phyloP scores from a whole-genome alignment of 192 early-diverging fungal species.

The Backusella parvicylindrica region DNA sequence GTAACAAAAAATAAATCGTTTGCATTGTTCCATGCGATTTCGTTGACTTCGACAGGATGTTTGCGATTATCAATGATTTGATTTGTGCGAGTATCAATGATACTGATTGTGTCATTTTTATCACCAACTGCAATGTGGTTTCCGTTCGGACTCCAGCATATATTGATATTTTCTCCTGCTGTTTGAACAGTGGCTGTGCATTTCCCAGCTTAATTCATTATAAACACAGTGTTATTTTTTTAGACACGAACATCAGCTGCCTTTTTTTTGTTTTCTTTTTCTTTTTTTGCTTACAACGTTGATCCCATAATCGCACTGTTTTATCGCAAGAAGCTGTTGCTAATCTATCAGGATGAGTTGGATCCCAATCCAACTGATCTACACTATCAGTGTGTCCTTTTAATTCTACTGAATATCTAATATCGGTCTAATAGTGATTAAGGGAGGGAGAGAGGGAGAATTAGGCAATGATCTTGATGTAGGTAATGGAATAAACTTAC shows the following conservation, averaged over 20 bases:
- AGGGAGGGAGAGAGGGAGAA: background rate
- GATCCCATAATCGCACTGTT: conserved; percentile 80
- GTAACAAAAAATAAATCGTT: conserved; percentile 75
- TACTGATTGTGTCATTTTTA: conserved; percentile 75
- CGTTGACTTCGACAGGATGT: conserved; percentile 68
- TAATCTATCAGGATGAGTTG: conserved; percentile 62
- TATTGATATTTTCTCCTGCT: conserved; percentile 81
- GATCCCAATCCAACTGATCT: conserved; percentile 79
- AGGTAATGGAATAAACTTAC: conserved; percentile 23
- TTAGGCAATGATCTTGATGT: background rate
- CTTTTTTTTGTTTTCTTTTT: background rate
- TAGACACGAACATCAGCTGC: background rate
- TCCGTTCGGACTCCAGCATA: conserved; percentile 80
- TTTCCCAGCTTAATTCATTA: conserved; percentile 43
- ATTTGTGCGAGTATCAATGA: conserved; percentile 66
- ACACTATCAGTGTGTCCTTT: conserved; percentile 77
- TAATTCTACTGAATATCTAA: conserved; percentile 58
- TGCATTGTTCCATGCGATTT: conserved; percentile 76
- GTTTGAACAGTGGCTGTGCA: conserved; percentile 60
- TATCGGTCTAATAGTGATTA: conserved; percentile 41
- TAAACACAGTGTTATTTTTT: background rate
- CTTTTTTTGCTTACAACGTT: conserved; percentile 49
- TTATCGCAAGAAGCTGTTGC: conserved; percentile 77
- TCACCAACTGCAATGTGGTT: conserved; percentile 76
- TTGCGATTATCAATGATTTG: conserved; percentile 39